phyloP scores from a whole-genome alignment of 495 filamentous ascomycete species.

The Rhypophila decipiens region DNA sequence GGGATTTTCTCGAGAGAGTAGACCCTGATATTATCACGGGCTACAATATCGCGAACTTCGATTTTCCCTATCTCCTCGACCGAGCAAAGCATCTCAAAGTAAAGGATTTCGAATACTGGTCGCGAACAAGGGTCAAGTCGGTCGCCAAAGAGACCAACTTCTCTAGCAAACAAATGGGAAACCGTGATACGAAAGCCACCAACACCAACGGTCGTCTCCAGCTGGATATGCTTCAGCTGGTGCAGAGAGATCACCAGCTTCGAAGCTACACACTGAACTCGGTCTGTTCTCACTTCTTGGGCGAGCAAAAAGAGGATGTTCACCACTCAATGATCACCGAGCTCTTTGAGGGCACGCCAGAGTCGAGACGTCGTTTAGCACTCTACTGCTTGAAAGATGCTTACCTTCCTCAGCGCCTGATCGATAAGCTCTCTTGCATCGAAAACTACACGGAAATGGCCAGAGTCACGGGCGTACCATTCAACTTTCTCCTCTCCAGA shows the following conservation, averaged over 20 bases:
- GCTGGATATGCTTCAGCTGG: slow-evolving; percentile 83
- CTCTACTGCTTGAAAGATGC: slow-evolving; percentile 98
- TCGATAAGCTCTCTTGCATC: slow-evolving; percentile 96
- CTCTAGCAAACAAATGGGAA: slow-evolving; percentile 98
- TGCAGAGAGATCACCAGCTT: slow-evolving; percentile 91
- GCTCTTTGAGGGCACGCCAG: slow-evolving; percentile 88
- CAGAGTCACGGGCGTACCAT: slow-evolving; percentile 96
- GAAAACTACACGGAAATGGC: slow-evolving; percentile 99
- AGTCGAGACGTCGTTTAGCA: slow-evolving; percentile 82
- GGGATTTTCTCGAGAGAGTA: slow-evolving; percentile 80
- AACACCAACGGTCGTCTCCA: slow-evolving; percentile 94
- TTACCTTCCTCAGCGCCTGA: slow-evolving; percentile 85
- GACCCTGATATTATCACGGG: slow-evolving; percentile 98
- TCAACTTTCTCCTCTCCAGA: slow-evolving; percentile 85
- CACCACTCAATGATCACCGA: slow-evolving; percentile 99
- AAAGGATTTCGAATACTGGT: slow-evolving; percentile 73
- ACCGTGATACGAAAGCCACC: slow-evolving; percentile 84
- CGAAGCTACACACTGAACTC: slow-evolving; percentile 97
- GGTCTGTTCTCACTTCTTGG: slow-evolving; percentile 91
- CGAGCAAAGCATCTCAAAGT: slow-evolving; percentile 80
- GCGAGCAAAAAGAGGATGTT: slow-evolving; percentile 98
- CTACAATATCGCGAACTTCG: slow-evolving; percentile 98
- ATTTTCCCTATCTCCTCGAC: slow-evolving; percentile 94
- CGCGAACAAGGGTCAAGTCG: slow-evolving; percentile 58
- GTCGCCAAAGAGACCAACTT: slow-evolving; percentile 72